A percentile compares a stretch with the other conserved stretches of the same genome.
These are phyloP conservation scores for Aureobasidium sp. DNA, from an alignment of 2,329 filamentous ascomycete genomes.

Conservation along the genomic window DNA sequence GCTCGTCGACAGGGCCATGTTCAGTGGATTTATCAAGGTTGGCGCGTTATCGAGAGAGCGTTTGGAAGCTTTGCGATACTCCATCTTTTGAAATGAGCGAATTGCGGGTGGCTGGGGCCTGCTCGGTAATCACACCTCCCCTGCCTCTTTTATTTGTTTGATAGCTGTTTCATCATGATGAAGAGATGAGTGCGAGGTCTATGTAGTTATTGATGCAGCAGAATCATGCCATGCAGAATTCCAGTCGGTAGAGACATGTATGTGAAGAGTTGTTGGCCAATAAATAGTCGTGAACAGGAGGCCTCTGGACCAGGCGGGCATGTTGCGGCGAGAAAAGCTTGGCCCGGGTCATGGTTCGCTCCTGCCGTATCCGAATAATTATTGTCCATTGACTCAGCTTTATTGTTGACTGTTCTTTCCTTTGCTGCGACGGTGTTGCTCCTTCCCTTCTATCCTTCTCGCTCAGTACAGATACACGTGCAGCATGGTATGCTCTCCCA, in stretches of 20 bases:
- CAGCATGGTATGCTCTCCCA: not conserved
- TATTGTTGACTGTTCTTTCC: not conserved
- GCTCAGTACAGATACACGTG: not conserved
- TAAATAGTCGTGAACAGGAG: no score
- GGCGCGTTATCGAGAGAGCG: conserved; percentile 12
- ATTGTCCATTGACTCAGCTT: conserved; percentile 9
- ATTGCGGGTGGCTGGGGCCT: not conserved
- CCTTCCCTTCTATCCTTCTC: not conserved
- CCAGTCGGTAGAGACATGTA: no score
- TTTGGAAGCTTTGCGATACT: conserved; percentile 12
- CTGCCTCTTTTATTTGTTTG: conserved; percentile 1
- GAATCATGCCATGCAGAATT: no score
- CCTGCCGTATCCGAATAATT: conserved; percentile 6
- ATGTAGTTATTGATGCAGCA: no score
- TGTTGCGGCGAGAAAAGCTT: conserved; percentile 6
- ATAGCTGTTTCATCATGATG: conserved; percentile 1
- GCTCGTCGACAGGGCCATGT: conserved; percentile 12
- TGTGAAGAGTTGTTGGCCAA: no score
- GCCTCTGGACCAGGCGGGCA: no score
- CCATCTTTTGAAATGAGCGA: conserved; percentile 4
- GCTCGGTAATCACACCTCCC: not conserved
- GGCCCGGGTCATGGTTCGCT: conserved; percentile 11
- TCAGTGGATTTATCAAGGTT: conserved; percentile 9
- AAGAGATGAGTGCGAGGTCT: not conserved
- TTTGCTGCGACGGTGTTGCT: not conserved